Conservation (phyloP, 1,139 yeast genomes). For the Taphrina populina region DNA sequence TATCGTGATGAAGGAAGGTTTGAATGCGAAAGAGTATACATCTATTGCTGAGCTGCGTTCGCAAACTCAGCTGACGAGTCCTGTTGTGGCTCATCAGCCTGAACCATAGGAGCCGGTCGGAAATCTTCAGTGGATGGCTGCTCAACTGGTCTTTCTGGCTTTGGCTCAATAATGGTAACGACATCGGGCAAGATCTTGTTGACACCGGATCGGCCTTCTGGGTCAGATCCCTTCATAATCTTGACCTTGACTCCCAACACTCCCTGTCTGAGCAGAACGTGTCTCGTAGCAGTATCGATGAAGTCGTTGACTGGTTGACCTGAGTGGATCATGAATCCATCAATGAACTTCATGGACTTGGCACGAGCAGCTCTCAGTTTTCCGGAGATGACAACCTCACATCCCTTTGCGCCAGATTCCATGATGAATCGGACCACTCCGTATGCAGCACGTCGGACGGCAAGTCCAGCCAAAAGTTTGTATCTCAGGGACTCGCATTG, state of each 20-base stretch:
- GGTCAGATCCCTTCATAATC: slow-evolving; percentile 98
- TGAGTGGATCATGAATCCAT: slow-evolving; percentile 99
- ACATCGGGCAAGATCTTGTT: slow-evolving; percentile 87
- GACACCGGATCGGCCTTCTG: slow-evolving; percentile 80
- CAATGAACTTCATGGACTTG: slow-evolving; percentile 99
- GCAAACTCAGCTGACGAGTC: slow-evolving; percentile 31
- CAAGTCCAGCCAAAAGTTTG: slow-evolving; percentile 97
- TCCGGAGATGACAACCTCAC: slow-evolving; percentile 98
- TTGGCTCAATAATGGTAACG: slow-evolving; percentile 92
- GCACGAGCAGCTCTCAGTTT: slow-evolving; percentile 99
- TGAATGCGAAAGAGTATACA: not conserved
- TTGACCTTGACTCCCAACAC: slow-evolving; percentile 99
- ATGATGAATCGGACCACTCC: slow-evolving; percentile 99
- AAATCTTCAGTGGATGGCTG: slow-evolving; percentile 56
- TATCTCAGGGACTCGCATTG: slow-evolving; percentile 99
- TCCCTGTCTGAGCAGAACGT: slow-evolving; percentile 99
- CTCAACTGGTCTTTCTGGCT: slow-evolving; percentile 87
- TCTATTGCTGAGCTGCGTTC: slow-evolving; percentile 19
- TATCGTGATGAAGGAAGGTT: no score
- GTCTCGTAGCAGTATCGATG: slow-evolving; percentile 98
- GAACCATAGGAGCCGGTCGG: slow-evolving; percentile 48
- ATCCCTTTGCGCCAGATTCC: slow-evolving; percentile 99
- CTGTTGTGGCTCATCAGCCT: slow-evolving; percentile 29
- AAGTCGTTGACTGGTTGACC: slow-evolving; percentile 99
- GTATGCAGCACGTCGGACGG: slow-evolving; percentile 99